These are phyloP conservation scores for Fusarium subtropicale DNA, from an alignment of 2,329 filamentous ascomycete genomes.

Conservation along the genomic window DNA sequence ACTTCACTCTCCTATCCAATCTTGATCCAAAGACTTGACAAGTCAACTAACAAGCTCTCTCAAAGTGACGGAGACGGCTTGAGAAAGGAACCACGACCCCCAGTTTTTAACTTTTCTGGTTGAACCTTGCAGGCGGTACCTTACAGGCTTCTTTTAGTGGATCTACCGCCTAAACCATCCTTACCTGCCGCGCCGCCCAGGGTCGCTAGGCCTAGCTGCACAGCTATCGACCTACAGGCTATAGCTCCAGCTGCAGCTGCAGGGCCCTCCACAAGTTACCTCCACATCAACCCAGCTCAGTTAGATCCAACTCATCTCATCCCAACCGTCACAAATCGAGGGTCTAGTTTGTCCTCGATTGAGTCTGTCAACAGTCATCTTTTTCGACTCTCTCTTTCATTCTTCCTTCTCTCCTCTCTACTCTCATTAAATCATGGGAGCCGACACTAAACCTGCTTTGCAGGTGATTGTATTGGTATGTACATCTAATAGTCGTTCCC, in stretches of 20 bases:
- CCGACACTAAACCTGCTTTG: constrained; percentile 62
- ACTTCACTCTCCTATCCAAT: not conserved
- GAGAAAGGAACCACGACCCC: not conserved
- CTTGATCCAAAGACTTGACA: constrained; percentile 25
- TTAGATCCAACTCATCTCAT: constrained; percentile 10
- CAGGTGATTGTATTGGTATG: constrained; percentile 82
- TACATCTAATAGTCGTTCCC: constrained; percentile 31
- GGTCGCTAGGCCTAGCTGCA: not conserved
- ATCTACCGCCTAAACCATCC: constrained; percentile 17
- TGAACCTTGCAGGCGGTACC: constrained; percentile 37
- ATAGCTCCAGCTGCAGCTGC: not conserved
- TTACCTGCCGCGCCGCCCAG: not conserved
- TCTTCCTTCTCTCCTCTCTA: constrained; percentile 7
- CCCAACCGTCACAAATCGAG: constrained; percentile 18
- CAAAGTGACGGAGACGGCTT: constrained; percentile 33
- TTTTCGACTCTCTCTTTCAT: not conserved
- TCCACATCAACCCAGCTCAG: constrained; percentile 8
- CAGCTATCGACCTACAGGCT: not conserved
- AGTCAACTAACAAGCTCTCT: constrained; percentile 3
- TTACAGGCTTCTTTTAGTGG: constrained; percentile 40
- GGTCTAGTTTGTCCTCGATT: constrained; percentile 6
- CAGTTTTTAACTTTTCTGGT: constrained; percentile 26
- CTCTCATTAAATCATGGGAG: constrained; percentile 37
- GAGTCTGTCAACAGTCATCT: constrained; percentile 24
- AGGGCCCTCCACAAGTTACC: not conserved